phyloP scores from a whole-genome alignment of 2,329 filamentous ascomycete genomes.

The Lachnellula cervina region DNA sequence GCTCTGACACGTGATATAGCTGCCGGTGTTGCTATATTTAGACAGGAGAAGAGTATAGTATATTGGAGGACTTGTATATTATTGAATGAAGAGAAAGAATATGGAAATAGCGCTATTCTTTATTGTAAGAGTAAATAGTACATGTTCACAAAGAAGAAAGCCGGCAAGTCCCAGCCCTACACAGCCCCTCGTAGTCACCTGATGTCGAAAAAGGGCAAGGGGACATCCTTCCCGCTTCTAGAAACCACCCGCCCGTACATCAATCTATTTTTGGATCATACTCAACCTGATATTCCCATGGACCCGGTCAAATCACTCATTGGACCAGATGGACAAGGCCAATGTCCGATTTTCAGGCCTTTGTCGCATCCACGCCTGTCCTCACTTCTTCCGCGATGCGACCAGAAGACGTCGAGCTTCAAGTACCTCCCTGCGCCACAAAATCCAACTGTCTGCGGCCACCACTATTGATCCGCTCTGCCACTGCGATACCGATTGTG shows the following conservation, averaged over 20 bases:
- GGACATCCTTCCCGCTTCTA: not conserved
- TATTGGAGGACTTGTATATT: too few relatives aligned
- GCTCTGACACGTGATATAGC: not conserved
- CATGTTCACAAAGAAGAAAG: not conserved
- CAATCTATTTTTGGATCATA: constrained; percentile 8
- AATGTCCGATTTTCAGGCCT: constrained; percentile 11
- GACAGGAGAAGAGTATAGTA: not conserved
- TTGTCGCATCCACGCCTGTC: not conserved
- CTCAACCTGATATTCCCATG: constrained; percentile 1
- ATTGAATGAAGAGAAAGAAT: too few relatives aligned
- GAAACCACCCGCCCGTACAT: not conserved
- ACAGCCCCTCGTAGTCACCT: not conserved
- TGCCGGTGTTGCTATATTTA: not conserved
- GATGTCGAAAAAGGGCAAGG: not conserved
- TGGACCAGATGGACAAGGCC: constrained; percentile 5
- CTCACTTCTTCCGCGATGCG: constrained; percentile 1
- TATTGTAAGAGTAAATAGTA: too few relatives aligned
- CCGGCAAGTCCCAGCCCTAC: not conserved
- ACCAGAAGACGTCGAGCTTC: not conserved
- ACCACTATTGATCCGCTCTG: not conserved
- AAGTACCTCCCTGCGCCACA: constrained; percentile 2
- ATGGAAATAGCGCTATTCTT: too few relatives aligned
- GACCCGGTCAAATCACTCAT: constrained; percentile 6
- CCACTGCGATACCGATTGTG: constrained; percentile 8
- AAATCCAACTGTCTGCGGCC: not conserved